Evolutionary conservation across 768 basidiomycete genomes (phyloP).

Genomic region (Boletus rubescentipes): DNA sequence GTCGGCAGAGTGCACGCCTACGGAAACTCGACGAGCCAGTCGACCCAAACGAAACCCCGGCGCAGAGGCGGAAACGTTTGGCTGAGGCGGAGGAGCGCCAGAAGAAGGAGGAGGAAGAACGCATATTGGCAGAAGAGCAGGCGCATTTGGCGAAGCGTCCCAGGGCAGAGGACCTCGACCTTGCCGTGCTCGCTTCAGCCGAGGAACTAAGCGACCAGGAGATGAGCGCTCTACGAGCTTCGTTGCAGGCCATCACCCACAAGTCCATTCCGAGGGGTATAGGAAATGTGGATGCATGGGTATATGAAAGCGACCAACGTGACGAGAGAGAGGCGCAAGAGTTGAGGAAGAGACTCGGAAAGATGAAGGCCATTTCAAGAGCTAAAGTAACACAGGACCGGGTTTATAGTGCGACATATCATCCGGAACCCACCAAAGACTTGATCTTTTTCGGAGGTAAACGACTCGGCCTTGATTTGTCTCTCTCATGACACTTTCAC

Average conservation of each 20-base stretch:
- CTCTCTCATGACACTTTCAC: constrained; percentile 1
- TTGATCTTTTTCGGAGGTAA: constrained; percentile 84
- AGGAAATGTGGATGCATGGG: constrained; percentile 50
- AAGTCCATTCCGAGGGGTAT: constrained; percentile 38
- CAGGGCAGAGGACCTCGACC: constrained; percentile 63
- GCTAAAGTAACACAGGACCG: constrained; percentile 79
- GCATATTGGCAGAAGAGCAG: constrained; percentile 59
- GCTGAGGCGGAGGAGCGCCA: constrained; percentile 57
- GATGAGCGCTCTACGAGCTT: constrained; percentile 43
- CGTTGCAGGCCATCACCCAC: constrained; percentile 43
- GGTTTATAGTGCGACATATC: constrained; percentile 77
- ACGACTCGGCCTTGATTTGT: not conserved
- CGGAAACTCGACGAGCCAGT: constrained; percentile 39
- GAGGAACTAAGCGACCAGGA: constrained; percentile 49
- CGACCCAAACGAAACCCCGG: constrained; percentile 65
- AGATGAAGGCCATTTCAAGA: constrained; percentile 65
- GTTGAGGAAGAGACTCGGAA: constrained; percentile 52
- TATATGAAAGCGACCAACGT: constrained; percentile 45
- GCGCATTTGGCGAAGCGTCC: constrained; percentile 65
- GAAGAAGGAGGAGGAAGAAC: constrained; percentile 60
- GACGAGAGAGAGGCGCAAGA: constrained; percentile 50
- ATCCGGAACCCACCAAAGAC: constrained; percentile 78
- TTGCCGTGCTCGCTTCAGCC: constrained; percentile 49
- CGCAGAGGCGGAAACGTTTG: constrained; percentile 65
- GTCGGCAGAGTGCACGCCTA: constrained; percentile 67